A percentile compares a stretch with the other conserved stretches of the same genome.
Evolutionary conservation across 116 monocot genomes (phyloP).

Genomic region (Trichopus zeylanicus): DNA sequence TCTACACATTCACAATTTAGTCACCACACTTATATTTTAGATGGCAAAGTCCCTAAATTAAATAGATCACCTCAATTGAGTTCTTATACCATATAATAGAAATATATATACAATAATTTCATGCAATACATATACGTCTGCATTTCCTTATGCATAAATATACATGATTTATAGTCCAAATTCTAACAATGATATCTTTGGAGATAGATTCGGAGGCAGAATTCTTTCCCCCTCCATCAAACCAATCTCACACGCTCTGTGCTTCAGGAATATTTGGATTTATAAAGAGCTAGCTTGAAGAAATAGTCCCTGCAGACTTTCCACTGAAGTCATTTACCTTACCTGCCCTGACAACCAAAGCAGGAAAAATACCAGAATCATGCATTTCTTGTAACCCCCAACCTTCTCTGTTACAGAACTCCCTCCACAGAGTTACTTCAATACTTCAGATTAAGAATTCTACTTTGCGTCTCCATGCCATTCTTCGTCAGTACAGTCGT

Average conservation of each 20-base stretch:
- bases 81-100: too few relatives aligned
- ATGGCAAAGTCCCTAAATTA: too few relatives aligned
- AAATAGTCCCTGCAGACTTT: slow-evolving; percentile 76
- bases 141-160: too few relatives aligned
- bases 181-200: too few relatives aligned
- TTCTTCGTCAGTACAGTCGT: slow-evolving; percentile 65
- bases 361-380: slow-evolving; percentile 48
- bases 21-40: too few relatives aligned
- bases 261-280: slow-evolving; percentile 67
- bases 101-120: too few relatives aligned
- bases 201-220: slow-evolving; percentile 57
- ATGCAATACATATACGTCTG: too few relatives aligned
- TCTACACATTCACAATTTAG: too few relatives aligned
- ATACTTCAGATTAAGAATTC: slow-evolving; percentile 60
- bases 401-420: slow-evolving; percentile 79
- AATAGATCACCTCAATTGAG: too few relatives aligned
- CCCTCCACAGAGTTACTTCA: slow-evolving; percentile 79
- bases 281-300: slow-evolving; percentile 63
- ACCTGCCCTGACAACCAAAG: slow-evolving; percentile 76
- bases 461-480: slow-evolving; percentile 72
- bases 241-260: slow-evolving; percentile 53
- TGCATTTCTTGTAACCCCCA: slow-evolving; percentile 41
- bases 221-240: slow-evolving; percentile 58
- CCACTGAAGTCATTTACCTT: slow-evolving; percentile 87
- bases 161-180: too few relatives aligned